Evolutionary conservation across 495 filamentous ascomycete genomes (phyloP), one percentile per base, ranked within the genome.

Genomic region (Podospora pseudocomata): DNA sequence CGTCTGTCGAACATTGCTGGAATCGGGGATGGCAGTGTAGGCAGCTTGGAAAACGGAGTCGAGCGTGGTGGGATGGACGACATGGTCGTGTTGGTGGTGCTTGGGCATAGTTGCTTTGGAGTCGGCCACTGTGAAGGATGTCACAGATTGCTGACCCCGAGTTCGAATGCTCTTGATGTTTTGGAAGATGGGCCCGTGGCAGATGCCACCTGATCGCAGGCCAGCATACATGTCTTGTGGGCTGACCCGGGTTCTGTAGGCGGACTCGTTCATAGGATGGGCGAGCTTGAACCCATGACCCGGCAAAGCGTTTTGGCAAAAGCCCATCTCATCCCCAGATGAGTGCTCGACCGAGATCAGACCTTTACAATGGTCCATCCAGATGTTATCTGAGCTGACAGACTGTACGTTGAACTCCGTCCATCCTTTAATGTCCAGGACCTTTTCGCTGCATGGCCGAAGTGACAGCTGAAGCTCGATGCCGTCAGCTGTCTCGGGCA

Each of bases 31-130:
- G 16, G 68, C 63, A 18, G 76, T 72, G 67, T 75, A 73, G 61
- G 75, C 72, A 4, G 74, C 71, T 30, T 83, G 80, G 27, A 82
- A 75, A 0, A 83, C 72, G 0, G 74, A 74, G 65, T 83, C 82
- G 2, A 84, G 59, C 0, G 83, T 84, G 0, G 80, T 79, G 0
- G 85, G 85, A 62, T 87, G 85, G 19, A 86, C 76, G 15, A 86
- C 30, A 63, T 81, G 81, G 2, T 72, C 70, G 15, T 71, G 76
- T 66, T 83, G 76, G 66, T 77, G 82, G 2, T 76, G 54, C 28
- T 73, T 73, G 2, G 84, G 82, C 83, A 85, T 85, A 2, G 72
- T 58, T 0, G 72, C 69, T 20, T 64, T 64, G 7, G 79, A 78
- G 64, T 86, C 79, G 2, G 79, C 80, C 16, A 84, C 72, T 0